These are phyloP conservation scores for Leersia perrieri DNA, from an alignment of 176 grass and related monocot species.

Conservation along the genomic window DNA sequence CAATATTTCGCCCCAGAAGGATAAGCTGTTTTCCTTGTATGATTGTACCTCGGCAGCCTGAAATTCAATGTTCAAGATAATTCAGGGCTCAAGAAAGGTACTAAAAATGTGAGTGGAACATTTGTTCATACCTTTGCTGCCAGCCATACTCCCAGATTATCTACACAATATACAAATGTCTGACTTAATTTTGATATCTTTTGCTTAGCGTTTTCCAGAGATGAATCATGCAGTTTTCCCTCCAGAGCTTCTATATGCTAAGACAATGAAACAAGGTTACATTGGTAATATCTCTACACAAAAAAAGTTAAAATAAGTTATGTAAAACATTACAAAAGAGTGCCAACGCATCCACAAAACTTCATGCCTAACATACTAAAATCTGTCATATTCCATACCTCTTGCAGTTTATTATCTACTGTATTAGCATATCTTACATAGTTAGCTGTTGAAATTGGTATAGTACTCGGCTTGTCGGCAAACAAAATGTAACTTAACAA, in stretches of 20 bases:
- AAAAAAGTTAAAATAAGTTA: not conserved
- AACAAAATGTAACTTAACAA: slow-evolving; percentile 2
- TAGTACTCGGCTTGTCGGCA: not conserved
- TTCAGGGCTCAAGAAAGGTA: slow-evolving; percentile 16
- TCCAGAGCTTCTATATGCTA: slow-evolving; percentile 54
- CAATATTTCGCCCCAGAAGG: slow-evolving; percentile 56
- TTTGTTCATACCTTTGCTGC: slow-evolving; percentile 50
- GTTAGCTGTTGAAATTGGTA: not conserved
- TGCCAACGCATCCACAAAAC: not conserved
- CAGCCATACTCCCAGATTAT: slow-evolving; percentile 61
- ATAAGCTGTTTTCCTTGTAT: slow-evolving; percentile 34
- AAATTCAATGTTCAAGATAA: slow-evolving; percentile 19
- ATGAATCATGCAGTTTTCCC: slow-evolving; percentile 25
- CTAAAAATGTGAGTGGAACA: slow-evolving; percentile 1
- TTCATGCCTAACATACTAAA: not conserved
- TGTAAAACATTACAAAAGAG: not conserved
- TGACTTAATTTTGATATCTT: slow-evolving; percentile 43
- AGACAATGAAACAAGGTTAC: slow-evolving; percentile 29
- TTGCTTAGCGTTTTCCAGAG: slow-evolving; percentile 28
- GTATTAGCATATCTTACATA: not conserved
- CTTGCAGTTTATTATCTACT: too few relatives aligned
- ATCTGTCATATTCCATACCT: not conserved
- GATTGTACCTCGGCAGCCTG: slow-evolving; percentile 75
- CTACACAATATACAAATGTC: slow-evolving; percentile 54
- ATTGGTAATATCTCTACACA: not conserved